Evolutionary conservation across 805 yeast genomes (phyloP).

Genomic region (Pichia kluyveri): DNA sequence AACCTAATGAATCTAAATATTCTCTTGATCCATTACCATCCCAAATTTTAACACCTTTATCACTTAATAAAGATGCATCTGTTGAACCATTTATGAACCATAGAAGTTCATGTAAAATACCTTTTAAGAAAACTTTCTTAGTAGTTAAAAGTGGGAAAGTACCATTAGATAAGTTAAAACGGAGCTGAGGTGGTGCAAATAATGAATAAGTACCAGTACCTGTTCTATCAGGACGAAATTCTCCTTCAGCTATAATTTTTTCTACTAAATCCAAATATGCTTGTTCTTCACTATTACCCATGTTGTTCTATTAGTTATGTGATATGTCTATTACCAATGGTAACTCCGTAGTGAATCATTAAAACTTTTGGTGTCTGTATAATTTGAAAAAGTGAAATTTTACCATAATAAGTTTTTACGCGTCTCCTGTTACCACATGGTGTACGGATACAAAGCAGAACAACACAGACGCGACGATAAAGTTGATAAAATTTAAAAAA

Average conservation of each 20-base stretch:
- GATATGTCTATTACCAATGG: too few species aligned
- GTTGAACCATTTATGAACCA: slow-evolving; percentile 94
- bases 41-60: slow-evolving; percentile 93
- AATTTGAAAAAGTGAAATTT: too few species aligned
- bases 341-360: too few species aligned
- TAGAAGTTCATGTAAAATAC: slow-evolving; percentile 77
- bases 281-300: slow-evolving; percentile 47
- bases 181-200: slow-evolving; percentile 93
- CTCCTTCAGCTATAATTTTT: slow-evolving; percentile 75
- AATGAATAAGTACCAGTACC: slow-evolving; percentile 92
- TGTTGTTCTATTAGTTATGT: too few species aligned
- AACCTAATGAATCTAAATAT: slow-evolving; percentile 75
- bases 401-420: too few species aligned
- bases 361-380: too few species aligned
- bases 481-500: too few species aligned
- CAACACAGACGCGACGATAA: too few species aligned
- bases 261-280: slow-evolving; percentile 79
- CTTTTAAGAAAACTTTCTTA: slow-evolving; percentile 83
- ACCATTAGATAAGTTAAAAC: slow-evolving; percentile 68
- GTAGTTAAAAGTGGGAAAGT: slow-evolving; percentile 86
- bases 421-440: not conserved
- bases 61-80: slow-evolving; percentile 70
- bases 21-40: slow-evolving; percentile 97
- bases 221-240: slow-evolving; percentile 88
- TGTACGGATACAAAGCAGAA: not conserved